These are phyloP conservation scores for Fusarium luffae DNA, from an alignment of 2,329 filamentous ascomycete genomes.

Conservation along the genomic window DNA sequence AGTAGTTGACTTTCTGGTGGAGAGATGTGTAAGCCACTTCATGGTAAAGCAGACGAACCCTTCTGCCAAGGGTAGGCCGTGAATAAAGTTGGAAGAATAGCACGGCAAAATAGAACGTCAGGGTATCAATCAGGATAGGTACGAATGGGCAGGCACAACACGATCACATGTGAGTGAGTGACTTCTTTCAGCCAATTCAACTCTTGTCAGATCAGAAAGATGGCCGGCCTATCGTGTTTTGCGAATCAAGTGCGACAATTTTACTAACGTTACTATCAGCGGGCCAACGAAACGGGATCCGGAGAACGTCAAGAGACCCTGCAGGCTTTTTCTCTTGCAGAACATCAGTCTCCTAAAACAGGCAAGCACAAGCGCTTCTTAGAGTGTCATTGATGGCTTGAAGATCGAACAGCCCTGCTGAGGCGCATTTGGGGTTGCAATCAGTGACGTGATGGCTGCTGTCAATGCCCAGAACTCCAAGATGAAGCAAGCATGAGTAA, in stretches of 20 bases:
- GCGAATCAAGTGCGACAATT: slow-evolving; percentile 14
- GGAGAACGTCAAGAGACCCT: slow-evolving; percentile 4
- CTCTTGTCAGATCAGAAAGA: slow-evolving; percentile 17
- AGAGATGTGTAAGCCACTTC: slow-evolving; percentile 30
- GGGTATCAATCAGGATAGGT: slow-evolving; percentile 8
- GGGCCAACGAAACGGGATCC: slow-evolving; percentile 7
- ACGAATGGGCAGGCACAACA: slow-evolving; percentile 14
- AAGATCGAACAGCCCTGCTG: neutral
- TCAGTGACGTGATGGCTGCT: slow-evolving; percentile 37
- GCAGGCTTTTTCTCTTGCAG: neutral
- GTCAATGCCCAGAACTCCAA: slow-evolving; percentile 1
- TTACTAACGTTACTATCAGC: slow-evolving; percentile 6
- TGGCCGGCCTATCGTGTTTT: neutral
- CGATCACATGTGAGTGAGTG: slow-evolving; percentile 18
- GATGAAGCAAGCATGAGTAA: slow-evolving; percentile 8
- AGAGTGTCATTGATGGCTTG: slow-evolving; percentile 2
- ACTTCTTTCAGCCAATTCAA: neutral
- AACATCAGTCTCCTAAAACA: slow-evolving; percentile 1
- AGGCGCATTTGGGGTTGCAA: slow-evolving; percentile 10
- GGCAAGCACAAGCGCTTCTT: slow-evolving; percentile 11
- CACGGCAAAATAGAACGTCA: slow-evolving; percentile 16
- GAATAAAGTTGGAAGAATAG: slow-evolving; percentile 13
- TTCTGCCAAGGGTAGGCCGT: neutral
- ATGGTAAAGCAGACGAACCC: slow-evolving; percentile 12
- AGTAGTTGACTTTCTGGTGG: slow-evolving; percentile 17